A percentile compares a stretch with the other conserved stretches of the same genome.
These are phyloP conservation scores for Acmispon strigosus DNA, from an alignment of 306 rosid genomes.

Conservation along the genomic window DNA sequence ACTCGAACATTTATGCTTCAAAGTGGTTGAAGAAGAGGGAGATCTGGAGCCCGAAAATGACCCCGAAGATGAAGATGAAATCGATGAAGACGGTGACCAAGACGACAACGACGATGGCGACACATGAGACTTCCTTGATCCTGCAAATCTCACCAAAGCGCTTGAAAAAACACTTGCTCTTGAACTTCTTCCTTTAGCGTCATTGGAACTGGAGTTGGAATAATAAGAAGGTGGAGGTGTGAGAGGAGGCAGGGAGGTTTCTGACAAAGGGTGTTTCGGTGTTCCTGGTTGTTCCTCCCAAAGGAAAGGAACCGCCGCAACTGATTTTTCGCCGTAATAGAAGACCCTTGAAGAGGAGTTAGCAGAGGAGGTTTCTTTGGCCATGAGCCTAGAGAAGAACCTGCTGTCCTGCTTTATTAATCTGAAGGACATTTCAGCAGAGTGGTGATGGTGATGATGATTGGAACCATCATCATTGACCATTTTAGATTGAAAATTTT, in stretches of 20 bases:
- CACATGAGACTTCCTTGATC: constrained; percentile 17
- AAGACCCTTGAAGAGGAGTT: constrained; percentile 33
- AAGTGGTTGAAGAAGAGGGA: background rate
- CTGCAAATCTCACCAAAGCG: background rate
- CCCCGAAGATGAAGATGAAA: constrained; percentile 8
- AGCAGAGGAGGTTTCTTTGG: constrained; percentile 16
- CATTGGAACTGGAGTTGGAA: background rate
- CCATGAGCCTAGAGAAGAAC: constrained; percentile 24
- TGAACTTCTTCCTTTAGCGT: background rate
- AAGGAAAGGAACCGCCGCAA: constrained; percentile 28
- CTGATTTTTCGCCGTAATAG: constrained; percentile 29
- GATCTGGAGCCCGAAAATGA: background rate
- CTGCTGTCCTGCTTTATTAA: constrained; percentile 21
- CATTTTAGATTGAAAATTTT: constrained; percentile 7
- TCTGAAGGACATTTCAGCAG: constrained; percentile 32
- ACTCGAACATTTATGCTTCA: background rate
- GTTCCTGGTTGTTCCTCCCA: constrained; percentile 47
- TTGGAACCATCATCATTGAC: background rate
- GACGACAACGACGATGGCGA: background rate
- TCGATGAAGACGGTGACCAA: background rate
- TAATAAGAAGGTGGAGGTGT: constrained; percentile 42
- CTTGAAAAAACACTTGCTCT: constrained; percentile 13
- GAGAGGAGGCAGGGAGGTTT: constrained; percentile 30
- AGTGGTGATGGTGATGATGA: background rate
- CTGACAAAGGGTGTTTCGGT: constrained; percentile 34